Evolutionary conservation across 148 eudicot species (phyloP), one percentile per base, ranked within the genome.

Genomic region (Chenopodium album): DNA sequence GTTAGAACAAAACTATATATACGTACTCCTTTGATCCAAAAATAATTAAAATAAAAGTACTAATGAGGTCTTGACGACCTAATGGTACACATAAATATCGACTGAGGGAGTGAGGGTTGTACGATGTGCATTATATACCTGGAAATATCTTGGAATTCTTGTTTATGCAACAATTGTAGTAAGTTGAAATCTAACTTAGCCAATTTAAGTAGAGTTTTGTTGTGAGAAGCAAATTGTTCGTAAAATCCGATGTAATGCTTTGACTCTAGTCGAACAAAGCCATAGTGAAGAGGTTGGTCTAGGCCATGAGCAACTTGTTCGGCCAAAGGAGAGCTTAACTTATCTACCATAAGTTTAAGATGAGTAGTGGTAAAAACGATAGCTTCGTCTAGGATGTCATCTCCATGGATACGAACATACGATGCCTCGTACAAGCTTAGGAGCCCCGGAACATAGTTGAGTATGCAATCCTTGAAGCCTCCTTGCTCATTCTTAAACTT

Each of bases 121-220:
- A 50, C 44, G 54, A 11, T 41, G 5, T 41, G 54, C 12, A 50
- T 50, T 83, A 31, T 31, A 31, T 31, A 90, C 90, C 83, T 86
- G 29, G 71, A 68, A 12, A 85, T 26, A 9, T 86, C 87, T 37
- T 81, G 71, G 4, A 90, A 76, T 77, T 91, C 91, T 64, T 75
- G 76, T 17, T 85, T 84, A 77, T 91, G 90, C 68, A 87, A 12
- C 17, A 63, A 52, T 67, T 91, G 94, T 11, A 90, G 54, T 22
- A 83, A 50, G 68, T 89, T 87, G 79, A 92, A 92, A 84, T 92
- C 92, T 2, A 89, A 47, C 76, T 88, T 90, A 0, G 91, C 90
- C 0, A 92, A 84, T 8, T 60, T 76, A 9, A 91, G 68, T 4
- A 91, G 4, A 3, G 52, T 60, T 65, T 84, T 22, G 56, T 83